Base-by-base conservation (phyloP, 164 flowering plant genomes). In the Warburgia ugandensis region DNA sequence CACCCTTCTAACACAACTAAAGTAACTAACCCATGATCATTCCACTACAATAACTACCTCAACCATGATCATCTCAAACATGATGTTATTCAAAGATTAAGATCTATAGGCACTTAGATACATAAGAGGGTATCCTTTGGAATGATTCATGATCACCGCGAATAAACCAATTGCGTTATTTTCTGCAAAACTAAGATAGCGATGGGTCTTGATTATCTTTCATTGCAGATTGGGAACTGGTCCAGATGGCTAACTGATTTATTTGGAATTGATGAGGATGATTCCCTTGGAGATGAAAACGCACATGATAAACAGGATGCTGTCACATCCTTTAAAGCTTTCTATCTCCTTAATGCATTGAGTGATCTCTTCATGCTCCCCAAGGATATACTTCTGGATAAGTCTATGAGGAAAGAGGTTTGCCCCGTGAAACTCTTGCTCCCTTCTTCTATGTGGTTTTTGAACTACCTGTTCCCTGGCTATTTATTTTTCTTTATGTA, bases 301-400 rank as follows among this genome's bases (percentile, higher is more conserved):
- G 67, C 67, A 29, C 40, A 32, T 45, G 56, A 54, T 29, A 55
- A 64, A 39, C 52, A 29, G 30, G 73, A 77, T 49, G 23, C 12
- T 60, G 75, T 75, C 39, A 48, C 70, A 46, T 60, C 80, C 28
- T 79, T 73, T 70, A 91, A 78, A 65, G 52, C 81, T 53, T 92
- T 92, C 63, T 73, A 52, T 58, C 91, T 88, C 29, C 96, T 92
- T 27, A 75, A 81, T 68, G 86, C 88, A n/a, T 67, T 92, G 71
- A 80, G 98, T 55, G 95, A 92, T 63, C 91, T 92, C 39, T 71
- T 92, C 86, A 92, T 85, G 98, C 86, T 88, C 55, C 98, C 98
- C 39, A 68, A 71, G 60, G 94, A 79, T 50, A 78, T 88, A 94
- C 84, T 92, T 48, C 65, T 74, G 19, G 86, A 81, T 58, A 60